A percentile compares a stretch with the other conserved stretches of the same genome.
Conservation (phyloP, 2,329 filamentous ascomycete genomes). For the Teratosphaeria nubilosa region DNA sequence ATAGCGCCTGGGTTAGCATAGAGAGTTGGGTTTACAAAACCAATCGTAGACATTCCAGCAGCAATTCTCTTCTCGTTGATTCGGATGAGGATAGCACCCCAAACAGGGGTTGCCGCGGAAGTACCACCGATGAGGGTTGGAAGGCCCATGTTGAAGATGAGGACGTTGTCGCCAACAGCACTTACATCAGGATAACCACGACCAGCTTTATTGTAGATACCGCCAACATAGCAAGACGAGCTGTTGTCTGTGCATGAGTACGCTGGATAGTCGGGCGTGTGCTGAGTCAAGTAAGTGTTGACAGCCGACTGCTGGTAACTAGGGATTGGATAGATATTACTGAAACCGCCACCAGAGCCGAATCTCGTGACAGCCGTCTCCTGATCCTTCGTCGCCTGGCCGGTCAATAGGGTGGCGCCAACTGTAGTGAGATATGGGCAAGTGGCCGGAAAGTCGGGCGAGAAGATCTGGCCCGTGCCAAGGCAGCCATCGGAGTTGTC, state of each 20-base stretch:
- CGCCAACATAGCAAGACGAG: constrained; percentile 43
- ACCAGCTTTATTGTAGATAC: constrained; percentile 16
- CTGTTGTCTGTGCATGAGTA: constrained; percentile 25
- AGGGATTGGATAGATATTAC: constrained; percentile 25
- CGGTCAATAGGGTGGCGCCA: constrained; percentile 32
- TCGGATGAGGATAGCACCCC: constrained; percentile 13
- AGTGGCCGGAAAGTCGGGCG: constrained; percentile 30
- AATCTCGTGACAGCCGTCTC: constrained; percentile 33
- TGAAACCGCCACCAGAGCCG: constrained; percentile 31
- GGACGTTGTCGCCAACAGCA: constrained; percentile 21
- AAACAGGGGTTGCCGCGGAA: constrained; percentile 10
- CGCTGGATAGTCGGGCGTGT: constrained; percentile 18
- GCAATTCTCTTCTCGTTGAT: constrained; percentile 11
- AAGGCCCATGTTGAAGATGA: constrained; percentile 30
- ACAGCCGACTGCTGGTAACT: constrained; percentile 32
- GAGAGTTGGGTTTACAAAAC: constrained; percentile 25
- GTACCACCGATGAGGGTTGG: constrained; percentile 16
- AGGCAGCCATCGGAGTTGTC: constrained; percentile 25
- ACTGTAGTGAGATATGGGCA: constrained; percentile 31
- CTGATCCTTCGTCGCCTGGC: constrained; percentile 22
- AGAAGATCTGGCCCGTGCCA: constrained; percentile 30
- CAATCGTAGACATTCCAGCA: constrained; percentile 12
- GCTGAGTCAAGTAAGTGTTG: constrained; percentile 22
- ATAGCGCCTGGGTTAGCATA: constrained; percentile 31
- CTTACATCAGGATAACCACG: constrained; percentile 34